Evolutionary conservation across 2,329 filamentous ascomycete species (phyloP).

Genomic region (Arachnomyces sp.): DNA sequence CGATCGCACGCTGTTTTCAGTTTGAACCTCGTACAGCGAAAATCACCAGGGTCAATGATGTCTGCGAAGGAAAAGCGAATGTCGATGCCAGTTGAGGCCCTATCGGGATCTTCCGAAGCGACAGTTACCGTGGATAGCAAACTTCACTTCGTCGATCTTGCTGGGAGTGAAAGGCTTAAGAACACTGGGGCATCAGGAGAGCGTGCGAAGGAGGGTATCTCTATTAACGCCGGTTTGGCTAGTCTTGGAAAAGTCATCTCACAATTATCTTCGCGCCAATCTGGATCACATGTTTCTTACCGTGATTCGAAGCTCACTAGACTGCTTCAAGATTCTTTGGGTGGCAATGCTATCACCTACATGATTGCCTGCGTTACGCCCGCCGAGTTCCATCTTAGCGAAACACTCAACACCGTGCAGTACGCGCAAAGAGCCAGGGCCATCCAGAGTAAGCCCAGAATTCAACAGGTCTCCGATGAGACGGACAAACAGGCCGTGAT

Average conservation of each 20-base stretch:
- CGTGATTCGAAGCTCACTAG: conserved; percentile 96
- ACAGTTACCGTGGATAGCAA: conserved; percentile 89
- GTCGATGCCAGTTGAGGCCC: conserved; percentile 75
- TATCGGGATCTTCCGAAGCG: conserved; percentile 58
- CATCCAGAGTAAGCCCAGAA: conserved; percentile 95
- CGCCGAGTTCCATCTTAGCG: conserved; percentile 92
- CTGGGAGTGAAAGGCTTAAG: conserved; percentile 91
- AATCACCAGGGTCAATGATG: conserved; percentile 38
- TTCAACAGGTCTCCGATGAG: conserved; percentile 83
- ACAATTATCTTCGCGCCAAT: conserved; percentile 82
- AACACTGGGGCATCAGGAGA: conserved; percentile 95
- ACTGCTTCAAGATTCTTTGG: conserved; percentile 89
- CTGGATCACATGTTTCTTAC: conserved; percentile 89
- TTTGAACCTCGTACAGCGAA: conserved; percentile 80
- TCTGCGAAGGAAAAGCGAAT: conserved; percentile 69
- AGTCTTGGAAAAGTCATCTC: conserved; percentile 97
- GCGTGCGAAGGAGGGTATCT: conserved; percentile 90
- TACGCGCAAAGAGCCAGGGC: conserved; percentile 93
- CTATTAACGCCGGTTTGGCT: conserved; percentile 92
- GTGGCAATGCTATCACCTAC: conserved; percentile 95
- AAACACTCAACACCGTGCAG: conserved; percentile 94
- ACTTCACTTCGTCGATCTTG: conserved; percentile 94
- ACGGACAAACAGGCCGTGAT: conserved; percentile 91
- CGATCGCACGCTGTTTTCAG: conserved; percentile 97
- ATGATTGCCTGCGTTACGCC: conserved; percentile 99